Base-by-base conservation (phyloP, 2,329 filamentous ascomycete genomes). In the Colletotrichum limetticola region DNA sequence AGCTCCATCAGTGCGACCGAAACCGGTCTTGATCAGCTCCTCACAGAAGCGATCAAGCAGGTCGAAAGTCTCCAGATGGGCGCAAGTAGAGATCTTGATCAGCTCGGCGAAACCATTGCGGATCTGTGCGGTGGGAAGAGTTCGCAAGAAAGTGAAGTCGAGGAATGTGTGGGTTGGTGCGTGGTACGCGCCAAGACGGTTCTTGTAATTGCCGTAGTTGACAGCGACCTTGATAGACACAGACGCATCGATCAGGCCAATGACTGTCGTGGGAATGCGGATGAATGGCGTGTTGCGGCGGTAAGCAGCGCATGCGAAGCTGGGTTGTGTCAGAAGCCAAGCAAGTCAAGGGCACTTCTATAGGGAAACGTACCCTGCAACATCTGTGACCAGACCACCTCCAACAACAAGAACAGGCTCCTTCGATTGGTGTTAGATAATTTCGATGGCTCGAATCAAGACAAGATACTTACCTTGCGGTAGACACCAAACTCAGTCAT, bases 151-250 rank as follows among this genome's bases (percentile, higher is more conserved):
- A 19, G 86, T 89, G 79, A 94, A 94, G 80, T 94, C 92, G 58
- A 94, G 87, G 84, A 94, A 93, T 0, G 92, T 94, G 78, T 92
- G 90, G 60, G 90, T 86, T 0, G 92, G 92, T 0, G 92, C 92
- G 78, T 94, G 92, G 79, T 94, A 94, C 4, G 92, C 92, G 32
- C 92, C 92, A 0, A 94, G 87, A 14, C 91, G 87, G 83, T 94
- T 94, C 86, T 94, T 94, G 85, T 93, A 93, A 80, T 91, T 90
- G 79, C 91, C 91, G 77, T 94, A 93, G 84, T 94, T 94, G 77
- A 94, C 92, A 14, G 91, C 92, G n/a, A 94, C 92, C 79, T 94
- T 94, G 85, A 94, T 94, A 46, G 90, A 92, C 63, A 94, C 92
- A 22, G 91, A 93, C 3, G 92, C 92, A 78, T 94, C 92, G 73